These are phyloP conservation scores for Exophiala alcalophila DNA, from an alignment of 2,329 filamentous ascomycete genomes.

Conservation along the genomic window DNA sequence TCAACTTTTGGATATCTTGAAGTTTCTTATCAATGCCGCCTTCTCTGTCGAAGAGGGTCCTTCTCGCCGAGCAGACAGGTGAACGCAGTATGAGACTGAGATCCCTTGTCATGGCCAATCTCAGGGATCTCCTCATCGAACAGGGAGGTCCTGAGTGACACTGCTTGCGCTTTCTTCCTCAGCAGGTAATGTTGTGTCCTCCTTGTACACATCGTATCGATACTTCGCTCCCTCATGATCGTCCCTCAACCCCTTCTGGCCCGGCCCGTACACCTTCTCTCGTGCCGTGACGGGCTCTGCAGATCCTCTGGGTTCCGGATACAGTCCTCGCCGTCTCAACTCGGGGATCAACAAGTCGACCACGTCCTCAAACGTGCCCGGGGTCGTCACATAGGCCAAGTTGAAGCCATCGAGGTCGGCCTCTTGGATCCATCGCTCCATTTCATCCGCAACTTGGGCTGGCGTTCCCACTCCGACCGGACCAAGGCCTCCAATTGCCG, in stretches of 20 bases:
- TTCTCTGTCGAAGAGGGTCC: too few species aligned
- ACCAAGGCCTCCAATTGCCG: conserved; percentile 49
- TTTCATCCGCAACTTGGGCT: conserved; percentile 61
- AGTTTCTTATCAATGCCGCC: too few species aligned
- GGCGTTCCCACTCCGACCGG: conserved; percentile 57
- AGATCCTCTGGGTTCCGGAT: conserved; percentile 28
- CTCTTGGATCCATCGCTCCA: conserved; percentile 66
- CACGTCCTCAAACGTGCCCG: conserved; percentile 53
- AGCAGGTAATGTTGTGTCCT: conserved; percentile 45
- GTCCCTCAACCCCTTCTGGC: conserved; percentile 54
- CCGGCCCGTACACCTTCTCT: conserved; percentile 62
- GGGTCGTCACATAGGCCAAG: conserved; percentile 50
- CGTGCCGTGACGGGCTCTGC: conserved; percentile 50
- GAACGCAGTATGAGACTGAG: too few species aligned
- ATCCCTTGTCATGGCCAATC: too few species aligned
- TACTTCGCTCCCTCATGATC: conserved; percentile 61
- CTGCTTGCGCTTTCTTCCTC: conserved; percentile 21
- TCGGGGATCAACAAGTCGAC: conserved; percentile 51
- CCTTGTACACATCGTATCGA: conserved; percentile 61
- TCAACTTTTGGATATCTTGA: too few species aligned
- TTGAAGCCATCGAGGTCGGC: conserved; percentile 75
- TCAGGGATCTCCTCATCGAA: too few species aligned
- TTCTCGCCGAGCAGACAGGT: too few species aligned
- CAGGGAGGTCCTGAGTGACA: too few species aligned
- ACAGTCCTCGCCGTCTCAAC: conserved; percentile 42